These are phyloP conservation scores for Trifolium subterraneum DNA, from an alignment of 306 rosid species.

Conservation along the genomic window DNA sequence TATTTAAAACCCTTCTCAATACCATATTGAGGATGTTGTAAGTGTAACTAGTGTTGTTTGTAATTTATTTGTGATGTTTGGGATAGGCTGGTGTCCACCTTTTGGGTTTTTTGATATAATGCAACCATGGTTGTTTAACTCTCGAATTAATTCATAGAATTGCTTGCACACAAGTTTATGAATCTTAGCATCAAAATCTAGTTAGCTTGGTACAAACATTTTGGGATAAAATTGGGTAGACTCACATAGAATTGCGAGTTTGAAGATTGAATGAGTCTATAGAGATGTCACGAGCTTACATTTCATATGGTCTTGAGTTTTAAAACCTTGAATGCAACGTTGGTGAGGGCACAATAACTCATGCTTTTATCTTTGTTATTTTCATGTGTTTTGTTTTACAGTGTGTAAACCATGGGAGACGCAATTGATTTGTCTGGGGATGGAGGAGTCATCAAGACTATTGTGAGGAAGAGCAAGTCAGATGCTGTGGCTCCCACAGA, in stretches of 20 bases:
- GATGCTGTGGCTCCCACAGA: constrained; percentile 79
- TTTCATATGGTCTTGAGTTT: background rate
- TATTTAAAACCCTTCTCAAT: no score
- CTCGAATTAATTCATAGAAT: background rate
- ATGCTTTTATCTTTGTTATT: constrained; percentile 25
- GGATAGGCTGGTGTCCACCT: constrained; percentile 7
- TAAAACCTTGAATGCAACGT: background rate
- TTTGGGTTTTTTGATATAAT: constrained; percentile 5
- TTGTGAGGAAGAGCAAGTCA: constrained; percentile 72
- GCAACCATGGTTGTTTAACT: background rate
- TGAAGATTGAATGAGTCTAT: background rate
- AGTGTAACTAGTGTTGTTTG: no score
- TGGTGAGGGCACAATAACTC: constrained; percentile 5
- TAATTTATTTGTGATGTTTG: no score
- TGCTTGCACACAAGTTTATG: background rate
- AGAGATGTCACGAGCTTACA: background rate
- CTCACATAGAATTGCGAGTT: background rate
- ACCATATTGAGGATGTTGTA: no score
- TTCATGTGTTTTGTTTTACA: constrained; percentile 21
- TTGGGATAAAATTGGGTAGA: background rate
- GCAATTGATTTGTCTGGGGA: constrained; percentile 84
- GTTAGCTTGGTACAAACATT: background rate
- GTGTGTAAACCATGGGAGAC: constrained; percentile 71
- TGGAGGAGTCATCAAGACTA: constrained; percentile 87
- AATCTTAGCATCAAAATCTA: background rate